phyloP scores from a whole-genome alignment of 78 protist genomes.

The Thecamonas trahens region DNA sequence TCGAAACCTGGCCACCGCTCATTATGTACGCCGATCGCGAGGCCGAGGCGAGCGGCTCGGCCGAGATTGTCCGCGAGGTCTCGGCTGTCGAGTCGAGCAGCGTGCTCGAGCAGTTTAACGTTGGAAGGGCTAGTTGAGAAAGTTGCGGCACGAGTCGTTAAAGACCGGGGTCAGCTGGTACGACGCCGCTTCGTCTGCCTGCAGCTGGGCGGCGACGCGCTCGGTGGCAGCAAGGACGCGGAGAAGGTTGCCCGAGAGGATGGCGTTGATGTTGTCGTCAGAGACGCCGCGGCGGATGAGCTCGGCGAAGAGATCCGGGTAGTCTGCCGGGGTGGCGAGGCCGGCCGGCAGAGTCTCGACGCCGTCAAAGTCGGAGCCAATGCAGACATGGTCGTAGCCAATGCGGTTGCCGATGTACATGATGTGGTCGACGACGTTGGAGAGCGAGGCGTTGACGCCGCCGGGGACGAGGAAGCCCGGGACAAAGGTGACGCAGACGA shows the following conservation, averaged over 20 bases:
- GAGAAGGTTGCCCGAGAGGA: background rate
- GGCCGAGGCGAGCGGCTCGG: too few relatives aligned
- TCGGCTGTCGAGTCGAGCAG: too few relatives aligned
- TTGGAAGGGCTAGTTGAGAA: too few relatives aligned
- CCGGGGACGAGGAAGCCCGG: background rate
- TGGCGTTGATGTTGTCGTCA: background rate
- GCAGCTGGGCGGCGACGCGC: background rate
- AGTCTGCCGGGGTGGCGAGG: background rate
- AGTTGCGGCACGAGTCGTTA: too few relatives aligned
- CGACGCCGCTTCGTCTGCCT: too few relatives aligned
- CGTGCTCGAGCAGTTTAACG: too few relatives aligned
- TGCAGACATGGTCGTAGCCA: background rate
- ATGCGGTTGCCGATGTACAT: background rate
- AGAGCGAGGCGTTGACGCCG: background rate
- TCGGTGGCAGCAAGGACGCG: background rate
- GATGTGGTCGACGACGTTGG: conserved; percentile 19
- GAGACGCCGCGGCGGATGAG: background rate
- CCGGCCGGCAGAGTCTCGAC: background rate
- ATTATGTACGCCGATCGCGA: too few relatives aligned
- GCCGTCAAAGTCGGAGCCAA: conserved; percentile 9
- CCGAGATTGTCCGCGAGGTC: too few relatives aligned
- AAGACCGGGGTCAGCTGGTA: too few relatives aligned
- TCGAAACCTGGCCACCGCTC: too few relatives aligned
- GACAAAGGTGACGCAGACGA: conserved; percentile 5
- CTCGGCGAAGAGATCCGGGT: conserved; percentile 9